A percentile compares a stretch with the other conserved stretches of the same genome.
Conservation (phyloP, 1,284 basidiomycete genomes). For the Athelia psychrophila region DNA sequence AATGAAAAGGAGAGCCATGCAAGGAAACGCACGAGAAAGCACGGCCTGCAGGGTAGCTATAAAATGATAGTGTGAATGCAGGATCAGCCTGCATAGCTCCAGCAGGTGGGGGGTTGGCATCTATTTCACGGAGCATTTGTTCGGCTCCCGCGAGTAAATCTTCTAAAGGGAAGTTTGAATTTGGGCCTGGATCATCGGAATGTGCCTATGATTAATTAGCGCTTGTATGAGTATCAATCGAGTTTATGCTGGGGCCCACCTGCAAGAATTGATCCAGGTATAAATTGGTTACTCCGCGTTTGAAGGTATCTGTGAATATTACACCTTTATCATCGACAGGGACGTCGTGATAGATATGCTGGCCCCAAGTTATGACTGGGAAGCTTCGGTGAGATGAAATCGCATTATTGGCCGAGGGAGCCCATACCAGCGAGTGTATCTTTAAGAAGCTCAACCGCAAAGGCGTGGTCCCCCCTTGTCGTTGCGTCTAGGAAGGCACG, state of each 20-base stretch:
- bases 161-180: constrained; percentile 18
- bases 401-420: no score
- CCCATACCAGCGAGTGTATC: neutral
- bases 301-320: constrained; percentile 25
- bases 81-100: constrained; percentile 13
- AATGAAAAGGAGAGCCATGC: neutral
- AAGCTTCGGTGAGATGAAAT: no score
- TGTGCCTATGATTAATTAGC: constrained; percentile 16
- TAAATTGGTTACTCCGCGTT: constrained; percentile 21
- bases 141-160: constrained; percentile 25
- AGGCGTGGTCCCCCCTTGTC: constrained; percentile 8
- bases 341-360: constrained; percentile 19
- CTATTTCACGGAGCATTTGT: constrained; percentile 24
- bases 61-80: constrained; percentile 28
- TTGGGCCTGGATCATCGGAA: constrained; percentile 2
- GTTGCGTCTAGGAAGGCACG: constrained; percentile 28
- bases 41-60: constrained; percentile 33
- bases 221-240: no score
- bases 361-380: constrained; percentile 20
- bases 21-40: constrained; percentile 31
- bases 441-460: constrained; percentile 17
- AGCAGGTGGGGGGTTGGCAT: constrained; percentile 10
- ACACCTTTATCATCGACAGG: constrained; percentile 18
- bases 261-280: constrained; percentile 22
- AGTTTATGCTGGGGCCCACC: no score